Percentiles rank a stretch among this genome's conserved stretches.
phyloP scores from a whole-genome alignment of 2,329 filamentous ascomycete species.

The Pseudogymnoascus sp. region DNA sequence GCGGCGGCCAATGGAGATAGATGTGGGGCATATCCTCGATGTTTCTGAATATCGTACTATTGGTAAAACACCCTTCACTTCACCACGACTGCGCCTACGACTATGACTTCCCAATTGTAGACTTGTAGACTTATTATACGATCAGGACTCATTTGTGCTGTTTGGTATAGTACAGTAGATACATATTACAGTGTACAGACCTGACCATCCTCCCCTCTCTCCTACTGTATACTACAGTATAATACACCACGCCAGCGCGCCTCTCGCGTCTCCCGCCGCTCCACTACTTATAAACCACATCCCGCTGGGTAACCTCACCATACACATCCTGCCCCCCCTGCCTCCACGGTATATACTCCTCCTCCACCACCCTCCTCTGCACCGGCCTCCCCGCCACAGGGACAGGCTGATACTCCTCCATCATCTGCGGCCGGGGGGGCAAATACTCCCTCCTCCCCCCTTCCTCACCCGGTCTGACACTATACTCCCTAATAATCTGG shows the following conservation, averaged over 20 bases:
- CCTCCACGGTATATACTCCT: slow-evolving; percentile 5
- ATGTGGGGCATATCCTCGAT: not conserved
- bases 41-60: not conserved
- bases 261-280: not conserved
- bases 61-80: not conserved
- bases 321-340: not conserved
- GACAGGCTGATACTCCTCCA: not conserved
- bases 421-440: not conserved
- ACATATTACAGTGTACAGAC: too few species aligned
- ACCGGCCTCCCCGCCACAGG: not conserved
- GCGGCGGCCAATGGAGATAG: not conserved
- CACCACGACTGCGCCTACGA: too few species aligned
- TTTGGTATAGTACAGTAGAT: not conserved
- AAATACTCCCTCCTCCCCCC: slow-evolving; percentile 20
- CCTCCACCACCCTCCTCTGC: not conserved
- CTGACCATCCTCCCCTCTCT: too few species aligned
- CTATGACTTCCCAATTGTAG: too few species aligned
- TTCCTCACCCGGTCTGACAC: slow-evolving; percentile 23
- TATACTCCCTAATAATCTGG: slow-evolving; percentile 24
- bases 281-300: slow-evolving; percentile 2
- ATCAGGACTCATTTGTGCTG: not conserved
- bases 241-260: not conserved
- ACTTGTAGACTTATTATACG: not conserved
- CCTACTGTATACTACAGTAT: not conserved
- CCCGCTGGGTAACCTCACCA: not conserved